These are phyloP conservation scores for Lodderomyces oxycetoniae DNA, from an alignment of 1,139 yeast genomes.

Conservation along the genomic window DNA sequence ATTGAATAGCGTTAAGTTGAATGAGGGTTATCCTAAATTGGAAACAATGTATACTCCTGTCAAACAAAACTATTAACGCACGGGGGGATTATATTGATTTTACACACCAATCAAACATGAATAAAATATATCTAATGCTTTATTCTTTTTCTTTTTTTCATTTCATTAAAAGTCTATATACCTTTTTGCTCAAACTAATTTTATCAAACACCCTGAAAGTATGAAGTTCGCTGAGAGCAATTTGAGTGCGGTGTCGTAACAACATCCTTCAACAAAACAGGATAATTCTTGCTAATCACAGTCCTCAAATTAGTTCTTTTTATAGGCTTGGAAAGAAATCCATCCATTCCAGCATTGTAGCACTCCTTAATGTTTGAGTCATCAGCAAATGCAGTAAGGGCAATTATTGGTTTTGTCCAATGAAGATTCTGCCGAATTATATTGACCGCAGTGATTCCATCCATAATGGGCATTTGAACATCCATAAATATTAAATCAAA, in stretches of 20 bases:
- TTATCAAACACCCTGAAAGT: constrained; percentile 2
- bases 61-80: neutral
- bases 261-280: constrained; percentile 22
- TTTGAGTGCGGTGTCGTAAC: constrained; percentile 20
- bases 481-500: constrained; percentile 90
- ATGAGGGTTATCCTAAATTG: constrained; percentile 8
- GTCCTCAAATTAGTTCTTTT: constrained; percentile 62
- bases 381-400: constrained; percentile 92
- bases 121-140: neutral
- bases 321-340: constrained; percentile 83
- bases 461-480: constrained; percentile 92
- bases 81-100: too few relatives aligned
- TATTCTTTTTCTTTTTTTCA: constrained; percentile 1
- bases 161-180: too few relatives aligned
- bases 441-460: constrained; percentile 79
- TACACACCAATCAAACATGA: neutral
- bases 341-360: constrained; percentile 78
- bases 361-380: constrained; percentile 78
- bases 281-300: constrained; percentile 44
- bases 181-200: neutral
- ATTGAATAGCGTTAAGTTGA: constrained; percentile 8
- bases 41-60: constrained; percentile 7
- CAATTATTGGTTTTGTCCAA: constrained; percentile 76
- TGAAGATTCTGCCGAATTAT: constrained; percentile 62
- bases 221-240: constrained; percentile 4